Base-by-base conservation (phyloP, 345 rosid species). In the Heritiera littoralis region DNA sequence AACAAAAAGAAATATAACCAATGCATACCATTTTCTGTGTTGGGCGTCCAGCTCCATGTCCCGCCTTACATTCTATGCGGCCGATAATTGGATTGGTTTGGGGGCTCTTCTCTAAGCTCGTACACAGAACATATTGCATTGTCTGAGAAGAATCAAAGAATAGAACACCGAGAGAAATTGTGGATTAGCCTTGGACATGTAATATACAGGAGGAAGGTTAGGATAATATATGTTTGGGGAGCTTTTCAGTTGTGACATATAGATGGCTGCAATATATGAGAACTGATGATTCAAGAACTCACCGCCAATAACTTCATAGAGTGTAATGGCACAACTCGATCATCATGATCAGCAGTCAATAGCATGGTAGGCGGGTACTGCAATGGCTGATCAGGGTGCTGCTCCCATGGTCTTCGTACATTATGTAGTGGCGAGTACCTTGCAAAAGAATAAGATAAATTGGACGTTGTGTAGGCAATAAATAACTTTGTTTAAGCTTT, bases 21-120 rank as follows among this genome's bases (percentile, higher is more conserved):
- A 72, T 65, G 9, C 43, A 79, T 89, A 93, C 98, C 89, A 83
- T 79, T 82, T 96, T 96, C 83, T 92, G 83, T 0, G 98, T 96
- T 46, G 98, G 95, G 61, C 92, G 97, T 58, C 98, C 98, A 0
- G 92, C 94, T 49, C 99, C 99, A 84, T 94, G 98, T 76, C 98
- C 99, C 5, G 97, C 97, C 82, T 96, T 94, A 28, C 91, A 82
- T 67, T 91, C 93, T 7, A 91, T 91, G 52, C 89, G 91, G 52
- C 89, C 93, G 2, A 91, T 78, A 8, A 91, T 86, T 3, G 91
- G 92, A 79, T 90, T 91, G 81, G 89, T 90, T 79, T 91, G 93
- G n/a, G 90, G 93, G 80, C 89, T 89, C 15, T 86, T 85, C 77
- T 89, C 90, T 83, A 89, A 78, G 86, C 93, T 91, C 6, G 92